These are phyloP conservation scores for Aurantiochytrium sp. DNA, from an alignment of 108 stramenopile species.

Conservation along the genomic window DNA sequence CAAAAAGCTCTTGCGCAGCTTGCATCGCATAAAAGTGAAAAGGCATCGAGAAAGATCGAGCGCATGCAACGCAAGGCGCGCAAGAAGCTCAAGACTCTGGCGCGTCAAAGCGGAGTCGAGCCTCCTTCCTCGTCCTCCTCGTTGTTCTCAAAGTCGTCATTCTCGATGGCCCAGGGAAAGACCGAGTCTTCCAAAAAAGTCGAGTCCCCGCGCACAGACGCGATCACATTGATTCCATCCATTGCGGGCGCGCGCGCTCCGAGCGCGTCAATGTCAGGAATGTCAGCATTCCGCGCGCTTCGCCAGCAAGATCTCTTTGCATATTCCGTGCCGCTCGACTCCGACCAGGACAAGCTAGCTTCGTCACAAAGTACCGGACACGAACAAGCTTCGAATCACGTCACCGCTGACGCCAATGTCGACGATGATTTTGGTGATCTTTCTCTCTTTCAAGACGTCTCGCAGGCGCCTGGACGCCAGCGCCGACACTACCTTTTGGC, in stretches of 20 bases:
- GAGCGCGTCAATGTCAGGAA: neutral
- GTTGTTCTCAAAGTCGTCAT: too few relatives aligned
- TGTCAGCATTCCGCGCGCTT: neutral
- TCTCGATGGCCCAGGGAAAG: too few relatives aligned
- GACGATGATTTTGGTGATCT: neutral
- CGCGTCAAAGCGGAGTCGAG: neutral
- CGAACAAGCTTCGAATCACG: neutral
- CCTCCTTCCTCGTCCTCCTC: neutral
- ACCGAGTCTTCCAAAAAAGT: too few relatives aligned
- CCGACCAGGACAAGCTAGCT: too few relatives aligned
- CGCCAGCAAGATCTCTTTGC: neutral
- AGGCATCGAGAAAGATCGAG: neutral
- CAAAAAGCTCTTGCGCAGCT: neutral
- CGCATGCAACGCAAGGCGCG: neutral
- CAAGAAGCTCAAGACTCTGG: neutral
- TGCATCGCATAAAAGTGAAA: neutral
- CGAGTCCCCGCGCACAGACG: too few relatives aligned
- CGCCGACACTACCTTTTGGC: neutral
- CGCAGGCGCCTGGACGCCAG: neutral
- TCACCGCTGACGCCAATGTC: neutral
- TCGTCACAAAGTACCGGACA: too few relatives aligned
- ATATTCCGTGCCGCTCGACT: neutral
- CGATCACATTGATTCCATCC: neutral
- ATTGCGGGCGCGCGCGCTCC: neutral
- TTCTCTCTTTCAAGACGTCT: neutral